phyloP scores from a whole-genome alignment of 352 stramenopile species.

The Pythium volutum region DNA sequence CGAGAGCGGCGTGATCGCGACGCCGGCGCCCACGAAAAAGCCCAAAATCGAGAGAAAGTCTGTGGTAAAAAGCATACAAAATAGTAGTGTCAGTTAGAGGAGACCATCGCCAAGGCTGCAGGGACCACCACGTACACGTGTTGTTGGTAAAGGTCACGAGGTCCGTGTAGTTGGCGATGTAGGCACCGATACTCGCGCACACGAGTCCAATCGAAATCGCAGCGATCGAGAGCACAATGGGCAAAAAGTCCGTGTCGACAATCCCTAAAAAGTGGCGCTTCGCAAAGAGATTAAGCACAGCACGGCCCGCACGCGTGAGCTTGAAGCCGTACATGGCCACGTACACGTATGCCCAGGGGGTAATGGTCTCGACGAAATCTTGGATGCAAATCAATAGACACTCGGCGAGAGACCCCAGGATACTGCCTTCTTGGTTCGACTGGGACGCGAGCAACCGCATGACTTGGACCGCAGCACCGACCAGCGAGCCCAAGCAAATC shows the following conservation, averaged over 20 bases:
- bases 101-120: not conserved
- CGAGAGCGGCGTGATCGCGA: not conserved
- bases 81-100: not conserved
- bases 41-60: not conserved
- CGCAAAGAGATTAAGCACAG: slow-evolving; percentile 91
- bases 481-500: slow-evolving; percentile 92
- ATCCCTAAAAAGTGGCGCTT: slow-evolving; percentile 91
- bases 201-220: slow-evolving; percentile 81
- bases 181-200: slow-evolving; percentile 48
- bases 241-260: slow-evolving; percentile 93
- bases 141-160: slow-evolving; percentile 56
- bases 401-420: slow-evolving; percentile 69
- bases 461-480: slow-evolving; percentile 90
- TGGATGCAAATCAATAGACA: slow-evolving; percentile 78
- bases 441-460: slow-evolving; percentile 70
- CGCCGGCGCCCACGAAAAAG: not conserved
- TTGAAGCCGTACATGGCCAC: slow-evolving; percentile 91
- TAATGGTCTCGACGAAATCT: slow-evolving; percentile 88
- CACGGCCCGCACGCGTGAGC: slow-evolving; percentile 90
- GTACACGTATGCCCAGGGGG: slow-evolving; percentile 91
- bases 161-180: slow-evolving; percentile 43
- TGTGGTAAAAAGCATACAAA: not conserved
- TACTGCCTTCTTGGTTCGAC: slow-evolving; percentile 41
- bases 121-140: slow-evolving; percentile 36
- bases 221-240: slow-evolving; percentile 87